These are phyloP conservation scores for Colletotrichum musicola DNA, from an alignment of 2,329 filamentous ascomycete species.

Conservation along the genomic window DNA sequence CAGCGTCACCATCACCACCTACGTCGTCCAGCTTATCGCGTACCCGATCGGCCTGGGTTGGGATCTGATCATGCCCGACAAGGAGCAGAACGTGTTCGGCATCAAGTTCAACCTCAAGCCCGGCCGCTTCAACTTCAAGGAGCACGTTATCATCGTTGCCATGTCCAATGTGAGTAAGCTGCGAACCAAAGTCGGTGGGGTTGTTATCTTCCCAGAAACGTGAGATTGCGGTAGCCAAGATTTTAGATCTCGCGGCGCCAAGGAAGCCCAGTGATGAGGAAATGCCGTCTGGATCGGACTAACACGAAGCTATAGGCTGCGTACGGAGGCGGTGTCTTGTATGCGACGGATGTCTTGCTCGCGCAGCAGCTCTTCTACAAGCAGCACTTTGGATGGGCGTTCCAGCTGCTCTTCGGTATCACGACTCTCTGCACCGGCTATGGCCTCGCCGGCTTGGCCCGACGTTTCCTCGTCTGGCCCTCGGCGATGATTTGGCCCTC, in stretches of 20 bases:
- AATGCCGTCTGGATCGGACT: conserved; percentile 24
- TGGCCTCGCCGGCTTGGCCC: conserved; percentile 70
- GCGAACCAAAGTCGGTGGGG: neutral
- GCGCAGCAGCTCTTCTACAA: conserved; percentile 62
- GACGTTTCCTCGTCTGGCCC: conserved; percentile 71
- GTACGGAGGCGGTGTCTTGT: conserved; percentile 68
- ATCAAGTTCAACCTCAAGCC: conserved; percentile 68
- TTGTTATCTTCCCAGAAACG: neutral
- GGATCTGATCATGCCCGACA: conserved; percentile 67
- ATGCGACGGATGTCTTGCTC: conserved; percentile 56
- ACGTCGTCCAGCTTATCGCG: conserved; percentile 72
- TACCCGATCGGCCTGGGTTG: conserved; percentile 69
- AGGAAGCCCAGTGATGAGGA: neutral
- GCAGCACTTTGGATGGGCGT: conserved; percentile 67
- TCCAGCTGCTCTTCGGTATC: conserved; percentile 70
- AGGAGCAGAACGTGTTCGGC: conserved; percentile 63
- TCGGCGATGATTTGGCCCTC: conserved; percentile 76
- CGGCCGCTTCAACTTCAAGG: conserved; percentile 72
- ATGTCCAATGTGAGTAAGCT: conserved; percentile 71
- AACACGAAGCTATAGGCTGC: conserved; percentile 58
- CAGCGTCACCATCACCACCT: conserved; percentile 70
- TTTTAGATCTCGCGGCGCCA: conserved; percentile 3
- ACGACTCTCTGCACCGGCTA: conserved; percentile 74
- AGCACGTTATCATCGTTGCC: conserved; percentile 71
- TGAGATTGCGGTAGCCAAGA: conserved; percentile 10